Evolutionary conservation across 83 land plant genomes (phyloP).

Genomic region (Larix sibirica): DNA sequence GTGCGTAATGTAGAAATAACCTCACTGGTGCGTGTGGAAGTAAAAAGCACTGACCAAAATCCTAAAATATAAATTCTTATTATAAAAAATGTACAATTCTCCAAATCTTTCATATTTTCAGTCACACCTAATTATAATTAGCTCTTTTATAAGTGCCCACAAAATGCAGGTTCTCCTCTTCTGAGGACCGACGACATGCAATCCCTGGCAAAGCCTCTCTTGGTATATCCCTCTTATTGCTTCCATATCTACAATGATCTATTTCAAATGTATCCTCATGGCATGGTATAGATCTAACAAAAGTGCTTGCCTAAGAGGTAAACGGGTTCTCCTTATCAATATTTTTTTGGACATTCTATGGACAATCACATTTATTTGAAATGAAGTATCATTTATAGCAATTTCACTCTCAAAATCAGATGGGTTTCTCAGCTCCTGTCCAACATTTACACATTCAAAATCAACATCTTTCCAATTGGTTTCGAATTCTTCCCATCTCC

Average conservation of each 20-base stretch:
- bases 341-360: not conserved
- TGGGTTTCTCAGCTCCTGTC: not conserved
- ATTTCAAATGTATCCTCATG: not conserved
- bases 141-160: not conserved
- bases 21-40: too few relatives aligned
- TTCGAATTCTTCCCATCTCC: not conserved
- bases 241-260: not conserved
- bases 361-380: not conserved
- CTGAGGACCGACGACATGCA: not conserved
- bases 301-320: not conserved
- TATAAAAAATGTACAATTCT: too few relatives aligned
- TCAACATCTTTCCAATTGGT: slow-evolving; percentile 11
- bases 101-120: slow-evolving; percentile 13
- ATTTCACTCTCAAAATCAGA: not conserved
- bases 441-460: slow-evolving; percentile 5
- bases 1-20: too few relatives aligned
- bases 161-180: not conserved
- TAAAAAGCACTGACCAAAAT: too few relatives aligned
- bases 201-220: not conserved
- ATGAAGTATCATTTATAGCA: not conserved
- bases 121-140: not conserved
- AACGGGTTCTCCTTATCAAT: slow-evolving; percentile 7
- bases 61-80: too few relatives aligned
- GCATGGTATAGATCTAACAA: not conserved
- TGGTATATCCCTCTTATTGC: not conserved